These are phyloP conservation scores for Leccinellum luteum DNA, from an alignment of 768 basidiomycete species.

Conservation along the genomic window DNA sequence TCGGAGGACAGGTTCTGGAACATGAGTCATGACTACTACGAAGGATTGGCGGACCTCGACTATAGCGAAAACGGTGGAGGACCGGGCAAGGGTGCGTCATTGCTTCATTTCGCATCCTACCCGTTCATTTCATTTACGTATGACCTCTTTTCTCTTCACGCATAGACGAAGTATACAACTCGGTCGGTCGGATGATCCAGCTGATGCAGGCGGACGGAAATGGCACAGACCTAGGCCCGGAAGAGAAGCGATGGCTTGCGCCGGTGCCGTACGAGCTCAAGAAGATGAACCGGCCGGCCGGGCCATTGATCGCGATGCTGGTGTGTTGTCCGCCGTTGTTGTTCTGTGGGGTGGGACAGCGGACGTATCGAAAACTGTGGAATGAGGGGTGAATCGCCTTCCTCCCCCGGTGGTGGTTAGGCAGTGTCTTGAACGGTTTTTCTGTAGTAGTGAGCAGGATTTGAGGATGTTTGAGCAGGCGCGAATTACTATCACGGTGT, in stretches of 20 bases:
- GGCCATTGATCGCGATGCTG: conserved; percentile 10
- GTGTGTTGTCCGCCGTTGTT: conserved; percentile 14
- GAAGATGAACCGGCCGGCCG: not conserved
- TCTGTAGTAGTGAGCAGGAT: too few relatives aligned
- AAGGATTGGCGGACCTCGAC: conserved; percentile 10
- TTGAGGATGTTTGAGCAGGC: too few relatives aligned
- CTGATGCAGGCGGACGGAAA: conserved; percentile 13
- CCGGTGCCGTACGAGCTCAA: conserved; percentile 15
- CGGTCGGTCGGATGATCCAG: conserved; percentile 22
- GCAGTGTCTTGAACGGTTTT: too few relatives aligned
- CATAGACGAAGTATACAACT: conserved; percentile 25
- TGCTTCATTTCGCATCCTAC: not conserved
- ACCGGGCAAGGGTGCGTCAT: conserved; percentile 8
- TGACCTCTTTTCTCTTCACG: not conserved
- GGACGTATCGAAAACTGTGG: conserved; percentile 13
- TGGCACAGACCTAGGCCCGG: not conserved
- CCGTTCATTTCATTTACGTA: too few relatives aligned
- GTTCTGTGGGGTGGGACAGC: conserved; percentile 10
- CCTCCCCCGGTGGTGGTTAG: too few relatives aligned
- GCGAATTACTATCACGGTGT: too few relatives aligned
- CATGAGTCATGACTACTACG: conserved; percentile 21
- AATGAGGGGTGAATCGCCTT: conserved; percentile 8
- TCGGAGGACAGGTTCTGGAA: conserved; percentile 14
- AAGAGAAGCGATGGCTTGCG: conserved; percentile 8
- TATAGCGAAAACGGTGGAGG: conserved; percentile 13